Percentiles rank a stretch among this genome's conserved stretches.
Evolutionary conservation across 164 flowering plant species (phyloP).

Genomic region (Aristolochia fimbriata): DNA sequence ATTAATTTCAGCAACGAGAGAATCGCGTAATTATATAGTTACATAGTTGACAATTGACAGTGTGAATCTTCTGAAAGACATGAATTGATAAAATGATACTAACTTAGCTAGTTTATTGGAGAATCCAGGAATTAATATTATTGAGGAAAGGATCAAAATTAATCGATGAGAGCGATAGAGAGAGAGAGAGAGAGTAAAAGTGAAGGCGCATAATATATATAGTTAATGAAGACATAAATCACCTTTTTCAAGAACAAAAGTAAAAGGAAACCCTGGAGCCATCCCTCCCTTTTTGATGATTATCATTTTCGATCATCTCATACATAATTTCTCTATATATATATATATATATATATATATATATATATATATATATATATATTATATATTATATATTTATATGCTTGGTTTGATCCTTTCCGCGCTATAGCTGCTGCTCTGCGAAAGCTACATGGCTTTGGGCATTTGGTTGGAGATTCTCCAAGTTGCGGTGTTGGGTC

Average conservation of each 20-base stretch:
- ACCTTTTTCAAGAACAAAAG: conserved; percentile 4
- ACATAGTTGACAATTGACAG: too few relatives aligned
- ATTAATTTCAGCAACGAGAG: too few relatives aligned
- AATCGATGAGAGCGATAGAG: too few relatives aligned
- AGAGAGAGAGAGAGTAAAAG: conserved; percentile 5
- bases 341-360: too few relatives aligned
- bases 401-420: conserved; percentile 19
- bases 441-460: conserved; percentile 27
- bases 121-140: too few relatives aligned
- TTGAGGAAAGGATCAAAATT: conserved; percentile 3
- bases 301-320: too few relatives aligned
- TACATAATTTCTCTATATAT: too few relatives aligned
- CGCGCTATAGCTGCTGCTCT: conserved; percentile 13
- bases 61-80: not conserved
- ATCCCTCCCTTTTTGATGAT: conserved; percentile 21
- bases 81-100: not conserved
- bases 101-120: not conserved
- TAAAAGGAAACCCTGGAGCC: conserved; percentile 11
- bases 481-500: conserved; percentile 37
- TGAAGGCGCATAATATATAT: conserved; percentile 17
- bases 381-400: too few relatives aligned
- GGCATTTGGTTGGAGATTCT: conserved; percentile 24
- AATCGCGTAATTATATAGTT: too few relatives aligned
- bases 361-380: too few relatives aligned
- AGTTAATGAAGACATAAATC: conserved; percentile 9